These are phyloP conservation scores for Lachnellula hyalina DNA, from an alignment of 2,329 filamentous ascomycete genomes.

Conservation along the genomic window DNA sequence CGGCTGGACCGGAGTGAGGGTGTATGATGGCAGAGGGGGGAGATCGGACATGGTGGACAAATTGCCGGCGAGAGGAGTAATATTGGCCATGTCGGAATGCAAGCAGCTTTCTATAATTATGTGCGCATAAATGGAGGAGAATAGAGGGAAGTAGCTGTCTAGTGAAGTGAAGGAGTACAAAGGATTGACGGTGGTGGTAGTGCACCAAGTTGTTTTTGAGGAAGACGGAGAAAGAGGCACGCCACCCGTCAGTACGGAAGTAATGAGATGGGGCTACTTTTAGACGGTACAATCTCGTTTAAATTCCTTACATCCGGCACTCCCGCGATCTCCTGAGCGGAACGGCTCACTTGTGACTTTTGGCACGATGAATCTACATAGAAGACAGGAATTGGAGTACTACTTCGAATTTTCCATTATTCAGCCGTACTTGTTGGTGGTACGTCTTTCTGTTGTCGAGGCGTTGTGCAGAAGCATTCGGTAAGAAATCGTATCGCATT, in stretches of 20 bases:
- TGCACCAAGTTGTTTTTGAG: neutral
- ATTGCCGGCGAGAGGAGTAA: slow-evolving; percentile 37
- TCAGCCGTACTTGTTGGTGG: too few species aligned
- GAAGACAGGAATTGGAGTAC: neutral
- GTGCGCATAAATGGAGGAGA: slow-evolving; percentile 29
- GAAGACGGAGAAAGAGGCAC: neutral
- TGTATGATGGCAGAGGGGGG: slow-evolving; percentile 82
- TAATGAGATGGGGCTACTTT: neutral
- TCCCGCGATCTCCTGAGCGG: slow-evolving; percentile 11
- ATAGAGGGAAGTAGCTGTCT: neutral
- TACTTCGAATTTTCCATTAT: too few species aligned
- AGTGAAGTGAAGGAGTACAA: neutral
- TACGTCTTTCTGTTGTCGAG: too few species aligned
- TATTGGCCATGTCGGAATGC: slow-evolving; percentile 38
- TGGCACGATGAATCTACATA: neutral
- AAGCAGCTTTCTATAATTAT: slow-evolving; percentile 20
- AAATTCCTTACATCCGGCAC: slow-evolving; percentile 17
- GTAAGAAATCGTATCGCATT: too few species aligned
- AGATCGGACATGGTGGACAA: slow-evolving; percentile 50
- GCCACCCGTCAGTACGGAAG: slow-evolving; percentile 6
- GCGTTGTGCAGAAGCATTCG: too few species aligned
- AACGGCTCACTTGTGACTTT: neutral
- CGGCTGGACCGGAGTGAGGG: slow-evolving; percentile 61
- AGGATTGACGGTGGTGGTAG: too few species aligned
- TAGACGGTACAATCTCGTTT: slow-evolving; percentile 23